Evolutionary conservation across 805 yeast species (phyloP).

Genomic region (Lachancea waltii): DNA sequence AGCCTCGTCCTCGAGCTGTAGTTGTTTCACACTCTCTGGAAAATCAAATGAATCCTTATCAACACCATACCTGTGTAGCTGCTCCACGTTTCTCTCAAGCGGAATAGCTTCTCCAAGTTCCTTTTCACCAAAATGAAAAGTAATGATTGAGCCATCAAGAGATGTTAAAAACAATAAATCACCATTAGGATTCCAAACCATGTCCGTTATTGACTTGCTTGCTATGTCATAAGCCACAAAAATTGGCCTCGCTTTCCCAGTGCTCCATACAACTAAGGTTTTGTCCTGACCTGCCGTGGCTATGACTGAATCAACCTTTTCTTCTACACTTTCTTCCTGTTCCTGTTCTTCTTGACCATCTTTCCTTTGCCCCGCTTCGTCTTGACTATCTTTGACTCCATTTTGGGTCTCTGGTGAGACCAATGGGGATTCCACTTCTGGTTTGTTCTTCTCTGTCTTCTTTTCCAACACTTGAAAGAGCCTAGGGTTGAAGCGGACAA

Average conservation of each 20-base stretch:
- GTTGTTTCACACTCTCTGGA: conserved; percentile 81
- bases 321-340: conserved; percentile 1
- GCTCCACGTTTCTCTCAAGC: conserved; percentile 56
- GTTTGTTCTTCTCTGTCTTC: conserved; percentile 7
- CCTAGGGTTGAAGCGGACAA: conserved; percentile 67
- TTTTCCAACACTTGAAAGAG: conserved; percentile 34
- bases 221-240: conserved; percentile 73
- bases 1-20: conserved; percentile 63
- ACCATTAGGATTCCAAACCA: conserved; percentile 86
- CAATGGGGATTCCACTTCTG: background rate
- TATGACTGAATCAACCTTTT: conserved; percentile 54
- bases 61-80: conserved; percentile 78
- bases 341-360: background rate
- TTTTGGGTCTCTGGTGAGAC: too few relatives aligned
- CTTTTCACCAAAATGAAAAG: conserved; percentile 51
- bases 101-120: conserved; percentile 64
- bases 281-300: conserved; percentile 97
- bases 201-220: conserved; percentile 74
- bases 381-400: background rate
- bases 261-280: conserved; percentile 82
- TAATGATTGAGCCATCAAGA: conserved; percentile 75
- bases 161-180: conserved; percentile 66
- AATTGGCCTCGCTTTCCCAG: conserved; percentile 67
- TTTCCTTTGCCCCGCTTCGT: background rate
- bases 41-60: conserved; percentile 77